Evolutionary conservation across 768 basidiomycete genomes (phyloP).

Genomic region (Leccinum aurantiacum): DNA sequence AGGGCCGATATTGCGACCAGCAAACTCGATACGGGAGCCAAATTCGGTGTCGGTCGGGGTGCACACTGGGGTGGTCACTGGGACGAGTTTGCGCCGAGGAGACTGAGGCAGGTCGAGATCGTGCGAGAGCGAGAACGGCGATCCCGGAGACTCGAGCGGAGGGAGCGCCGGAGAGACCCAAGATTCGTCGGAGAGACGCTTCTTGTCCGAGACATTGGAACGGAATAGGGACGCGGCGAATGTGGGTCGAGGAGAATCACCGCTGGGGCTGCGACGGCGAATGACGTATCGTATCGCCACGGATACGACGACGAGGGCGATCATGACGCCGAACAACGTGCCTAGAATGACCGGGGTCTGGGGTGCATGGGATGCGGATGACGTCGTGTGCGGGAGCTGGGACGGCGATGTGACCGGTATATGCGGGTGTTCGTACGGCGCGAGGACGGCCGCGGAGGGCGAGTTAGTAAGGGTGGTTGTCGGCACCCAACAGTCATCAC

Average conservation of each 20-base stretch:
- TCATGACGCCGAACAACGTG: slow-evolving; percentile 12
- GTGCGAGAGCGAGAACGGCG: slow-evolving; percentile 6
- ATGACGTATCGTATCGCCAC: slow-evolving; percentile 9
- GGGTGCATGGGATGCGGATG: slow-evolving; percentile 5
- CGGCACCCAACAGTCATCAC: slow-evolving; percentile 1
- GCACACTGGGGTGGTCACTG: slow-evolving; percentile 18
- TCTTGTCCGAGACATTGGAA: slow-evolving; percentile 5
- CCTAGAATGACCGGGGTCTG: slow-evolving; percentile 20
- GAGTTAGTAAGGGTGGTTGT: not conserved
- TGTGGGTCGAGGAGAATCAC: slow-evolving; percentile 8
- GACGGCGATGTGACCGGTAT: slow-evolving; percentile 13
- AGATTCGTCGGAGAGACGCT: slow-evolving; percentile 27
- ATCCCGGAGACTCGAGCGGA: slow-evolving; percentile 2
- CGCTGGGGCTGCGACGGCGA: slow-evolving; percentile 12
- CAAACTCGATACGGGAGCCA: slow-evolving; percentile 8
- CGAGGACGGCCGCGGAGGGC: slow-evolving; percentile 10
- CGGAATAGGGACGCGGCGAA: slow-evolving; percentile 7
- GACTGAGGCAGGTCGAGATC: slow-evolving; percentile 15
- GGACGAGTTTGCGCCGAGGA: slow-evolving; percentile 14
- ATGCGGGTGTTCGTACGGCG: slow-evolving; percentile 11
- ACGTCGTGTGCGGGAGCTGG: slow-evolving; percentile 10
- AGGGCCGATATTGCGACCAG: not conserved
- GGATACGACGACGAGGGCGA: slow-evolving; percentile 11
- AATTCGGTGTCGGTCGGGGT: slow-evolving; percentile 26
- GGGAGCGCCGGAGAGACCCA: slow-evolving; percentile 25